A percentile compares a stretch with the other conserved stretches of the same genome.
phyloP scores from a whole-genome alignment of 495 filamentous ascomycete species.

The Amphirosellinia nigrospora region DNA sequence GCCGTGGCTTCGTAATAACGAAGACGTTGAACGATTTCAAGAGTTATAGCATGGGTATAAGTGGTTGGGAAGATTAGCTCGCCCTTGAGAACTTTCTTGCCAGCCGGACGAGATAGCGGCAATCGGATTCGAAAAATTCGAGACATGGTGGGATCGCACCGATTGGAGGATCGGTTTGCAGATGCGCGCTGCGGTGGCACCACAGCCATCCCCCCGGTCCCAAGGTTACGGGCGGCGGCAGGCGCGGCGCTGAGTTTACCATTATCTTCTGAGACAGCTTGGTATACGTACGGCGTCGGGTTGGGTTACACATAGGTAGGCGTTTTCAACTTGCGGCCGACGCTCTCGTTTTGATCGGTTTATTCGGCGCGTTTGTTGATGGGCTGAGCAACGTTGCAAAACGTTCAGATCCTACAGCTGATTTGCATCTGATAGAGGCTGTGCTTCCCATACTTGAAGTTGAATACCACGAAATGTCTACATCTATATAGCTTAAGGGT shows the following conservation, averaged over 20 bases:
- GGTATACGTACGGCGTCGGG: neutral
- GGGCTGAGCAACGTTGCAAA: too few species aligned
- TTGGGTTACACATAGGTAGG: neutral
- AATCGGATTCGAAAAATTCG: neutral
- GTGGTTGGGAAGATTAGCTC: neutral
- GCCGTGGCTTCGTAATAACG: too few species aligned
- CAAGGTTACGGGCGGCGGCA: constrained; percentile 2
- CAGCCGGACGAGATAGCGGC: neutral
- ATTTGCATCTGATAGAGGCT: neutral
- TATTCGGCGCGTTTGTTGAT: too few species aligned
- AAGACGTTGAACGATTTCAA: too few species aligned
- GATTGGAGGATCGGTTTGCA: constrained; percentile 16
- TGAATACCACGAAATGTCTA: neutral
- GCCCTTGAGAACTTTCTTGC: neutral
- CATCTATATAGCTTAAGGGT: neutral
- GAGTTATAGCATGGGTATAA: too few species aligned
- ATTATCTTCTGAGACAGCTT: constrained; percentile 2
- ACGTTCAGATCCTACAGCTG: too few species aligned
- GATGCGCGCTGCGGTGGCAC: constrained; percentile 13
- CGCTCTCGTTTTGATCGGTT: neutral
- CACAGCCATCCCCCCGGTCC: neutral
- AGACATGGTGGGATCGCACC: constrained; percentile 11
- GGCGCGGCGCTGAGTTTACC: neutral
- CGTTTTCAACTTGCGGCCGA: neutral
- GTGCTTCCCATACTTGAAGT: neutral